These are phyloP conservation scores for Solanum rostratum DNA, from an alignment of 257 asterid species.

Conservation along the genomic window DNA sequence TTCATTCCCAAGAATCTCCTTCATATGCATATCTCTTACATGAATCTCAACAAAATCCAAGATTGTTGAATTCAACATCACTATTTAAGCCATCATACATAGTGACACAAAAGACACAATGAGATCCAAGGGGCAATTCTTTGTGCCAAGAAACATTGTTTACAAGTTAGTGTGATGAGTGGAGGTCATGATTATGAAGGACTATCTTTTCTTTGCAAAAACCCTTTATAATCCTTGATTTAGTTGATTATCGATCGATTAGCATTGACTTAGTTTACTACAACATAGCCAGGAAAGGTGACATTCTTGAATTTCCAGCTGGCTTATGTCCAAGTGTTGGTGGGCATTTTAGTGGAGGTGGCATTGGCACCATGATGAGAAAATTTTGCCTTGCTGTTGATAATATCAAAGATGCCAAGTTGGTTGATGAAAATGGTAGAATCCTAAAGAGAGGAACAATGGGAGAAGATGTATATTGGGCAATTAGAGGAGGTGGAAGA, in stretches of 20 bases:
- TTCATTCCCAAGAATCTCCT: no score
- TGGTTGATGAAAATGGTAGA: conserved; percentile 7
- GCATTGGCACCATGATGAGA: conserved; percentile 22
- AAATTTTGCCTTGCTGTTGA: conserved; percentile 16
- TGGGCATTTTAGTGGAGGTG: conserved; percentile 28
- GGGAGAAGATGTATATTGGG: conserved; percentile 24
- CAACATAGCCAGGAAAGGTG: no score
- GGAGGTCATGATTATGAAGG: conserved; percentile 31
- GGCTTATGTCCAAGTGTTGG: no score
- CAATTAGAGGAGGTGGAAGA: no score
- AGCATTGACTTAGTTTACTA: conserved; percentile 4
- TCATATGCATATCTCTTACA: no score
- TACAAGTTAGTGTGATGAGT: conserved; percentile 14
- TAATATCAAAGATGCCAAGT: conserved; percentile 10
- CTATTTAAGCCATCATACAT: no score
- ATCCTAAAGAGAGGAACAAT: conserved; percentile 1
- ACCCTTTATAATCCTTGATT: conserved; percentile 9
- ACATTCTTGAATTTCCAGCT: no score
- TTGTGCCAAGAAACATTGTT: conserved; percentile 3
- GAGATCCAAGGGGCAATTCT: conserved; percentile 10
- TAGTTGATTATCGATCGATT: background rate
- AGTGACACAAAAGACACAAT: no score
- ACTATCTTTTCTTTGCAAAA: conserved; percentile 6
- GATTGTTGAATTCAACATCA: no score
- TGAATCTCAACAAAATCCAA: no score